Evolutionary conservation across 2,329 filamentous ascomycete genomes (phyloP), one percentile per base, ranked within the genome.

Genomic region (Ceratocystiopsis brevicomis): DNA sequence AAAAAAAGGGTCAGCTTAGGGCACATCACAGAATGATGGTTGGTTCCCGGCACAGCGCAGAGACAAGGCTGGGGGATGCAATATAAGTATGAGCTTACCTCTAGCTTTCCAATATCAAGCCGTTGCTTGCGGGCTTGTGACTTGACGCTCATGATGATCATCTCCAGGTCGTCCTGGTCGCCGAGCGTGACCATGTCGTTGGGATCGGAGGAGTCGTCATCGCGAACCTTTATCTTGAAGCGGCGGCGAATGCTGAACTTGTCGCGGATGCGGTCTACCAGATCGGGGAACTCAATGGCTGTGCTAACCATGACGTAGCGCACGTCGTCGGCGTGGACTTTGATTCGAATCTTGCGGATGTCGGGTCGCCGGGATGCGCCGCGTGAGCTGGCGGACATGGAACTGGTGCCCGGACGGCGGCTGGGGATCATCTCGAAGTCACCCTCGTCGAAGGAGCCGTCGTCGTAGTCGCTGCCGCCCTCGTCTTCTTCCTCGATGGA

Each of bases 81-180:
- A 30, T 8, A 30, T 2, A 9, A 30, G 5, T 30, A 9, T 11
- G 38, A 43, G 67, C 82, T 71, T 60, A 95, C 85, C 75, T 96
- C 90, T 76, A 95, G 77, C 71, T 94, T 95, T 42, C 83, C 86
- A 66, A 86, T 81, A 49, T 93, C 87, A 49, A 71, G 68, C 53
- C 77, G 73, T 56, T 88, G 80, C 59, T 73, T 81, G 61, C 68
- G 74, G 40, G 81, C 86, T 46, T 66, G 63, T 41, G 71, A 71
- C 59, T 76, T 82, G 8, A 78, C 77, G 39, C 67, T 71, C 58
- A 73, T 71, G 43, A 96, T 69, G 25, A 84, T 77, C 76, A 95
- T 82, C 41, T 96, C 87, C 49, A 95, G 62, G 63, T 98, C 90
- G 55, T 98, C 90, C 59, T 95, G 84, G 59, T 98, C 90, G 30